Conservation (phyloP, 139 green algal genomes). For the Chlamydomonas asymmetrica region DNA sequence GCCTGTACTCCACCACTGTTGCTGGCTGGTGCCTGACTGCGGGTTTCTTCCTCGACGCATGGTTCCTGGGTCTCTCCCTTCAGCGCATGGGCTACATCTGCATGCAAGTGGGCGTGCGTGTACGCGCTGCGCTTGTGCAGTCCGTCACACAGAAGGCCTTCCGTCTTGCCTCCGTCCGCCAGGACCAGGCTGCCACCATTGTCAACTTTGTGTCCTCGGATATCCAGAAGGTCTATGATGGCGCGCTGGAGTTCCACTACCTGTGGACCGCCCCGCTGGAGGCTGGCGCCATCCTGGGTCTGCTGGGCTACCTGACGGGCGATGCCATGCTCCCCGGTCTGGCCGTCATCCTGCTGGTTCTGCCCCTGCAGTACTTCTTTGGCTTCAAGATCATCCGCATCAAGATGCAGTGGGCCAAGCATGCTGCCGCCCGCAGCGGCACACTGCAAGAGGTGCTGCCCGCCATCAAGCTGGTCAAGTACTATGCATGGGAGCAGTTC, state of each 20-base stretch:
- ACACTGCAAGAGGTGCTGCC: constrained; percentile 68
- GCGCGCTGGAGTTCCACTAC: constrained; percentile 62
- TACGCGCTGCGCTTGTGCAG: constrained; percentile 51
- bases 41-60: constrained; percentile 44
- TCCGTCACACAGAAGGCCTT: constrained; percentile 63
- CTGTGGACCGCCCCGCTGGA: constrained; percentile 66
- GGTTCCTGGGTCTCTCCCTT: constrained; percentile 43
- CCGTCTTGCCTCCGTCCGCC: constrained; percentile 53
- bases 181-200: constrained; percentile 48
- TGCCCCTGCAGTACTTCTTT: constrained; percentile 61
- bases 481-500: constrained; percentile 70
- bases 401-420: constrained; percentile 52
- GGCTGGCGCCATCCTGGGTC: constrained; percentile 57
- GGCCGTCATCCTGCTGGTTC: constrained; percentile 30
- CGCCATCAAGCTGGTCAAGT: constrained; percentile 68
- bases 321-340: constrained; percentile 25
- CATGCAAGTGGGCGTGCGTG: constrained; percentile 43
- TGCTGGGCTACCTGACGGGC: constrained; percentile 53
- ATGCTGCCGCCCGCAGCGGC: constrained; percentile 34
- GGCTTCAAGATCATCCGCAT: constrained; percentile 63
- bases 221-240: constrained; percentile 39
- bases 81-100: constrained; percentile 71
- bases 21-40: constrained; percentile 39
- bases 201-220: constrained; percentile 62
- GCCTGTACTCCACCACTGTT: constrained; percentile 15